A percentile compares a stretch with the other conserved stretches of the same genome.
These are phyloP conservation scores for Serendipita indica DNA, from an alignment of 768 basidiomycete species.

Conservation along the genomic window DNA sequence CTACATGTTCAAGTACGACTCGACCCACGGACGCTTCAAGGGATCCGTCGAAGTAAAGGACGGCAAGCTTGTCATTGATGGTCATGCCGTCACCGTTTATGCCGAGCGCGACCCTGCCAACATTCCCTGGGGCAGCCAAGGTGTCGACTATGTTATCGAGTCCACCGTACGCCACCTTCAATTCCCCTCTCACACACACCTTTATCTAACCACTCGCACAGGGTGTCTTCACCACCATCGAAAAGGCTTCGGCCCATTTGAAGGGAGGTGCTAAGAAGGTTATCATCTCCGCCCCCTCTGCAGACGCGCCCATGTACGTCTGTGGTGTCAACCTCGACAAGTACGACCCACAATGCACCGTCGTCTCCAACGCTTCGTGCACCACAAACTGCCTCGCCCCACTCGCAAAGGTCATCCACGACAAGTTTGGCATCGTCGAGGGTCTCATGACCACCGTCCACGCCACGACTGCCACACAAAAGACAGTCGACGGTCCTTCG, in stretches of 20 bases:
- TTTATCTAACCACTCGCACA: constrained; percentile 18
- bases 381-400: constrained; percentile 99
- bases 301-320: constrained; percentile 91
- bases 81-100: constrained; percentile 61
- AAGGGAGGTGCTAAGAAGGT: constrained; percentile 99
- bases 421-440: constrained; percentile 92
- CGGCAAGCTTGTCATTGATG: constrained; percentile 78
- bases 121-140: constrained; percentile 69
- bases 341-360: constrained; percentile 78
- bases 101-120: constrained; percentile 73
- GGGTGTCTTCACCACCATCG: constrained; percentile 95
- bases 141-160: constrained; percentile 91
- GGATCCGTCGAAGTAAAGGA: constrained; percentile 56
- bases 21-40: constrained; percentile 85
- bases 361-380: constrained; percentile 97
- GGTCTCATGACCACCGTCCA: constrained; percentile 99
- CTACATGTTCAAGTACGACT: constrained; percentile 98
- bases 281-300: constrained; percentile 97
- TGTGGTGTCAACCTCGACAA: constrained; percentile 87
- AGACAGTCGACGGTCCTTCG: constrained; percentile 89
- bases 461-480: constrained; percentile 89
- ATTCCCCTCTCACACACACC: neutral
- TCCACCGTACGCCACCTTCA: constrained; percentile 50
- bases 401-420: constrained; percentile 93
- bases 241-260: constrained; percentile 85